phyloP scores from a whole-genome alignment of 768 basidiomycete genomes.

The Roridomyces roridus region DNA sequence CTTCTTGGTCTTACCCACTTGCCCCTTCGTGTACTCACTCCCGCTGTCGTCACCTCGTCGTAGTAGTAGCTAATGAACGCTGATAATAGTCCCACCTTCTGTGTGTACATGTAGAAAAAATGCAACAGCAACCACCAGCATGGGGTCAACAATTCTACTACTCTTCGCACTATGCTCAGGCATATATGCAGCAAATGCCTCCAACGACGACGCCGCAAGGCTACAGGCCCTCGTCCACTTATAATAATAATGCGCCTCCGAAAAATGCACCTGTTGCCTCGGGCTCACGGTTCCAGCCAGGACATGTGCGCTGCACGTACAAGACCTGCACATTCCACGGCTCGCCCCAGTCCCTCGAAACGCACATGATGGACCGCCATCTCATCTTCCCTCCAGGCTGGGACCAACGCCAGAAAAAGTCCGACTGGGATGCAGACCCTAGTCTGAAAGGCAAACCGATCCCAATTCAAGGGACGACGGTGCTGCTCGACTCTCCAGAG shows the following conservation, averaged over 20 bases:
- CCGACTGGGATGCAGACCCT: conserved; percentile 84
- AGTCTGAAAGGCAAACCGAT: conserved; percentile 79
- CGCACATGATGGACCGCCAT: conserved; percentile 91
- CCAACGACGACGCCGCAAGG: conserved; percentile 36
- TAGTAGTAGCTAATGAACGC: conserved; percentile 28
- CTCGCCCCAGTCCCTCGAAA: conserved; percentile 72
- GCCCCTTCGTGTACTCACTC: conserved; percentile 14
- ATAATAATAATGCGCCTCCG: conserved; percentile 33
- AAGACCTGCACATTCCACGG: conserved; percentile 72
- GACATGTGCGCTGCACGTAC: conserved; percentile 64
- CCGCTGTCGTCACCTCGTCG: conserved; percentile 5
- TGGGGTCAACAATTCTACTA: conserved; percentile 35
- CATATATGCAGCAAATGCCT: conserved; percentile 46
- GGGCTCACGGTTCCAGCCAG: conserved; percentile 66
- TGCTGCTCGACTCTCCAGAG: conserved; percentile 82
- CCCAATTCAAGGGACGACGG: conserved; percentile 79
- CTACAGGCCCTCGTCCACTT: conserved; percentile 46
- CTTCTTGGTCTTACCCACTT: conserved; percentile 18
- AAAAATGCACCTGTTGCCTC: conserved; percentile 10
- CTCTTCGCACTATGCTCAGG: conserved; percentile 63
- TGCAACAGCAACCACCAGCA: conserved; percentile 22
- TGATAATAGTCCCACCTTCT: conserved; percentile 23
- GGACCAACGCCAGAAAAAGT: conserved; percentile 57
- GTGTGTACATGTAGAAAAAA: conserved; percentile 22
- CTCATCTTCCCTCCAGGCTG: conserved; percentile 81